phyloP scores from a whole-genome alignment of 148 eudicot genomes.

The Diospyros lotus region DNA sequence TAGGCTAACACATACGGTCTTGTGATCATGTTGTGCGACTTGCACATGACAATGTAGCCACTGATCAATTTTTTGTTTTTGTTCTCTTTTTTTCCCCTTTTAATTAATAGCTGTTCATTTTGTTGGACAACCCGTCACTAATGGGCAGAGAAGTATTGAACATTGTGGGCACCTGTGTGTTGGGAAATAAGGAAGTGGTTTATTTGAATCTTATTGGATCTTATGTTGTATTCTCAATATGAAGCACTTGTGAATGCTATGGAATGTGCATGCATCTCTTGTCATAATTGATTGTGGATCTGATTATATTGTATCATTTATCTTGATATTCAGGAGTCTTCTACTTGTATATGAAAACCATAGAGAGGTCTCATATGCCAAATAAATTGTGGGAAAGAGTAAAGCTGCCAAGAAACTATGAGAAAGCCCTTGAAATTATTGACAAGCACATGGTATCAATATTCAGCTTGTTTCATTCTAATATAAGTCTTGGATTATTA shows the following conservation, averaged over 20 bases:
- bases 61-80: no score
- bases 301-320: not conserved
- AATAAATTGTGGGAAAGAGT: slow-evolving; percentile 95
- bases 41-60: no score
- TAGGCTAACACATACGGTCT: no score
- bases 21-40: no score
- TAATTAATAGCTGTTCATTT: no score
- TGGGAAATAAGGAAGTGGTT: no score
- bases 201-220: not conserved
- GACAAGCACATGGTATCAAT: slow-evolving; percentile 82
- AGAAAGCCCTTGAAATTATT: slow-evolving; percentile 75
- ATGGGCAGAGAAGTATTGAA: not conserved
- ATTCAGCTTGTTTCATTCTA: slow-evolving; percentile 9
- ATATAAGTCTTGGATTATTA: not conserved
- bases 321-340: slow-evolving; percentile 59
- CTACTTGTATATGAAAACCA: slow-evolving; percentile 90
- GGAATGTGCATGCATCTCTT: not conserved
- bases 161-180: not conserved
- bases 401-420: slow-evolving; percentile 80
- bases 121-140: not conserved
- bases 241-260: not conserved
- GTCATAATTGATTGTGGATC: not conserved
- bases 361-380: slow-evolving; percentile 98
- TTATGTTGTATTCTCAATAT: not conserved
- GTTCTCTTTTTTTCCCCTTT: no score